Conservation (phyloP, 1,284 basidiomycete species). For the Trametes pubescens region DNA sequence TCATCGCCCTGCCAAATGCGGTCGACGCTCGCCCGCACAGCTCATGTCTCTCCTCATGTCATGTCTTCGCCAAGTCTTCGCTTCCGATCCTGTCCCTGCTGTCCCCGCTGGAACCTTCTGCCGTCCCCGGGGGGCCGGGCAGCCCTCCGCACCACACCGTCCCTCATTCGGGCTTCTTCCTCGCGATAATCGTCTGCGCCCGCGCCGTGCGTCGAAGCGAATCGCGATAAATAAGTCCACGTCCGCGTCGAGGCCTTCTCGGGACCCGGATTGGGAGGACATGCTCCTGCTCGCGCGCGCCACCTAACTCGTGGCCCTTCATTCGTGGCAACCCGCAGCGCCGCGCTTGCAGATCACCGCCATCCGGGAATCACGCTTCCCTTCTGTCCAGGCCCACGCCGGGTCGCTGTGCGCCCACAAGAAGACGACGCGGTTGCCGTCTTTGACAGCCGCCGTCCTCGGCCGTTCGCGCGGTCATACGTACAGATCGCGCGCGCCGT, state of each 20-base stretch:
- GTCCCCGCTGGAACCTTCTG: conserved; percentile 25
- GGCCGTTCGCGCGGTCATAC: conserved; percentile 17
- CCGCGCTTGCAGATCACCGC: conserved; percentile 28
- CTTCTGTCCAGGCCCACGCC: conserved; percentile 10
- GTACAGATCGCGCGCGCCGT: conserved; percentile 10
- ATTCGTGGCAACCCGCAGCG: conserved; percentile 19
- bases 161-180: conserved; percentile 20
- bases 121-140: conserved; percentile 24
- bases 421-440: conserved; percentile 9
- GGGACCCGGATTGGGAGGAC: conserved; percentile 5
- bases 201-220: conserved; percentile 9
- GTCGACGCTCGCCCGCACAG: conserved; percentile 31
- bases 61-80: conserved; percentile 35
- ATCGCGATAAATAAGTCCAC: conserved; percentile 26
- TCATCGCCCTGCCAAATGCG: conserved; percentile 28
- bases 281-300: conserved; percentile 19
- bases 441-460: conserved; percentile 7
- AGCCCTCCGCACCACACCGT: conserved; percentile 14
- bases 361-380: conserved; percentile 24
- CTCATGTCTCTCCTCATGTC: conserved; percentile 38
- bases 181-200: conserved; percentile 30
- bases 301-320: conserved; percentile 23
- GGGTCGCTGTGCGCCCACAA: conserved; percentile 8
- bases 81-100: conserved; percentile 35
- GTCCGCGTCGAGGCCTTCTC: conserved; percentile 4